Base-by-base conservation (phyloP, 2,329 filamentous ascomycete species). In the Thyridium curvatum region DNA sequence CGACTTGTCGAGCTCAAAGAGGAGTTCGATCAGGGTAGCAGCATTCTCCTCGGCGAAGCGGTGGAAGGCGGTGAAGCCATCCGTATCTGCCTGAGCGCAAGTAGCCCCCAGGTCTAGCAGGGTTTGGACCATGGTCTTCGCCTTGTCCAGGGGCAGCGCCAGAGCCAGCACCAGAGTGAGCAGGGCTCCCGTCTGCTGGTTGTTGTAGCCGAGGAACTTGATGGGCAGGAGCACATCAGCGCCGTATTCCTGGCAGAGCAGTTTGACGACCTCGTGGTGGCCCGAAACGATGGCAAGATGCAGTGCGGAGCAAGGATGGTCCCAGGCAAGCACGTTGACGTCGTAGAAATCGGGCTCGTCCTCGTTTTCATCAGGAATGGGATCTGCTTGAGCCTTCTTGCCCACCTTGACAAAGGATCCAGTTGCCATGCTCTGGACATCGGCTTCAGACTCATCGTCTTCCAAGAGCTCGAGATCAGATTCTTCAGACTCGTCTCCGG, bases 281-380 rank as follows among this genome's bases (percentile, higher is more conserved):
- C 86, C 86, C 43, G 78, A 76, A 2, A 86, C 57, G 43, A 94
- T 88, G 8, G 88, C 88, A 18, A 89, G 71, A 56, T 94, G 88
- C 5, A 94, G 68, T 2, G 88, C 79, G 12, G 83, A 84, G 41
- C 79, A 77, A 4, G 81, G 78, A 5, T 71, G 74, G 50, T 94
- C 87, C 88, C 88, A 94, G 2, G 86, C 78, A n/a, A 85, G 55
- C 2, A 84, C 74, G 47, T 94, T 82, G 43, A 90, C 72, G 47
- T 93, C 79, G 56, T 85, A 91, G 38, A 90, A 74, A 58, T 94
- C 86, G 1, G 86, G 86, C 15, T 85, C 83, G 9, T 82, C 71
- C 2, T 78, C 70, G 16, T 74, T 66, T 7, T 79, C 75, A 6
- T 81, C 74, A 1, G 69, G 65, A 2, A 71, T 61, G 2, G 72